Percentiles rank a stretch among this genome's conserved stretches.
These are phyloP conservation scores for Lichtheimia ramosa DNA, from an alignment of 371 early-diverging fungal genomes.

Conservation along the genomic window DNA sequence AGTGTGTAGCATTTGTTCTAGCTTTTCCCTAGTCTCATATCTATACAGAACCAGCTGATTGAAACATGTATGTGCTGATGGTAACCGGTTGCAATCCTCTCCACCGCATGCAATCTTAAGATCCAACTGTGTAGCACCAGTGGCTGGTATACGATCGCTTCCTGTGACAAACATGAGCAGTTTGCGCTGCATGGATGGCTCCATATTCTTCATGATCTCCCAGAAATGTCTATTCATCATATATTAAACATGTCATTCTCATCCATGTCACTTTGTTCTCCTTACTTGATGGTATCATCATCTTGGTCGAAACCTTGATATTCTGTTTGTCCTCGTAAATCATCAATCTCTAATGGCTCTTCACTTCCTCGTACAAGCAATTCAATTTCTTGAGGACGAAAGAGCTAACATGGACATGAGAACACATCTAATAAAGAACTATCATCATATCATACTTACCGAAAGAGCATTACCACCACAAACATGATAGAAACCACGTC, in stretches of 20 bases:
- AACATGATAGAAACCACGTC: constrained; percentile 90
- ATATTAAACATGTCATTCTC: neutral
- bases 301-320: constrained; percentile 74
- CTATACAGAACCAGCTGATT: constrained; percentile 89
- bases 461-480: constrained; percentile 90
- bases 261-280: neutral
- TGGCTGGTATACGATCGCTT: constrained; percentile 93
- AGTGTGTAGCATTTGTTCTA: constrained; percentile 74
- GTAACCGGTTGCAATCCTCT: constrained; percentile 71
- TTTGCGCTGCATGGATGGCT: constrained; percentile 70
- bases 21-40: constrained; percentile 76
- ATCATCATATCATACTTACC: constrained; percentile 14
- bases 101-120: constrained; percentile 84
- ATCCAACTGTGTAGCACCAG: constrained; percentile 76
- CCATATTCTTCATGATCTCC: constrained; percentile 78
- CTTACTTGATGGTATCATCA: constrained; percentile 59
- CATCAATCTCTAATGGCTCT: constrained; percentile 78
- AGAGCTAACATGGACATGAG: constrained; percentile 43
- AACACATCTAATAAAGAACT: neutral
- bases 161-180: constrained; percentile 96
- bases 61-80: constrained; percentile 96
- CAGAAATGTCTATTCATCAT: constrained; percentile 73
- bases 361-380: constrained; percentile 92
- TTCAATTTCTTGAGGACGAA: constrained; percentile 96
- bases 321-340: constrained; percentile 76